These are phyloP conservation scores for Zymoseptoria brevis DNA, from an alignment of 2,329 filamentous ascomycete genomes.

Conservation along the genomic window DNA sequence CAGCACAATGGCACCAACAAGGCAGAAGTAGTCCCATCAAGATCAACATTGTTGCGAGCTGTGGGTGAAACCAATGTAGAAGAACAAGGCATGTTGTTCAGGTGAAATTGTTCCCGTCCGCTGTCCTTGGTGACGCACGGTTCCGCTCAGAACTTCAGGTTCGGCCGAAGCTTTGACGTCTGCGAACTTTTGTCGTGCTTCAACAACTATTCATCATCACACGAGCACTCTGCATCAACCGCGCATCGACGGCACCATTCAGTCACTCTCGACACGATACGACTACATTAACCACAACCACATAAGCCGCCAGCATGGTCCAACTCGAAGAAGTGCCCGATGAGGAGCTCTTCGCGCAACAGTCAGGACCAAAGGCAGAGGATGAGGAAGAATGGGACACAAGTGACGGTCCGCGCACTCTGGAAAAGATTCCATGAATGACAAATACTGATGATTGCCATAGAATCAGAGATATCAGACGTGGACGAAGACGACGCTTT, in stretches of 20 bases:
- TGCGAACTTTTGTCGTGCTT: background rate
- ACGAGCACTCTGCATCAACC: background rate
- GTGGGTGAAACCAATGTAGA: background rate
- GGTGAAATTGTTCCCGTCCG: too few relatives aligned
- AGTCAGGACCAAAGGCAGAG: conserved; percentile 50
- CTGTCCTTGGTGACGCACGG: background rate
- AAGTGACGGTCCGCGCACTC: conserved; percentile 64
- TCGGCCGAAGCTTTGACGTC: background rate
- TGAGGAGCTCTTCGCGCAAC: conserved; percentile 76
- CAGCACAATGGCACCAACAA: background rate
- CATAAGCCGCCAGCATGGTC: conserved; percentile 61
- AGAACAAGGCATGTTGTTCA: background rate
- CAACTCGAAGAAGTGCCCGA: conserved; percentile 95
- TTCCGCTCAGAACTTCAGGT: background rate
- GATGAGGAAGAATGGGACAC: conserved; percentile 81
- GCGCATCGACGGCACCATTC: background rate
- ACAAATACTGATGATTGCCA: background rate
- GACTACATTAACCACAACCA: background rate
- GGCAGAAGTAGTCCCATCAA: background rate
- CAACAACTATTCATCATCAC: background rate
- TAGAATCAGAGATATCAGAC: conserved; percentile 68
- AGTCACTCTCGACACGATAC: background rate
- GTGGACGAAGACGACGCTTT: conserved; percentile 58
- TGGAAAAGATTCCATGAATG: background rate
- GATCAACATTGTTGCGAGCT: background rate